These are phyloP conservation scores for Mesembryanthemum crystallinum DNA, from an alignment of 148 eudicot genomes.

Conservation along the genomic window DNA sequence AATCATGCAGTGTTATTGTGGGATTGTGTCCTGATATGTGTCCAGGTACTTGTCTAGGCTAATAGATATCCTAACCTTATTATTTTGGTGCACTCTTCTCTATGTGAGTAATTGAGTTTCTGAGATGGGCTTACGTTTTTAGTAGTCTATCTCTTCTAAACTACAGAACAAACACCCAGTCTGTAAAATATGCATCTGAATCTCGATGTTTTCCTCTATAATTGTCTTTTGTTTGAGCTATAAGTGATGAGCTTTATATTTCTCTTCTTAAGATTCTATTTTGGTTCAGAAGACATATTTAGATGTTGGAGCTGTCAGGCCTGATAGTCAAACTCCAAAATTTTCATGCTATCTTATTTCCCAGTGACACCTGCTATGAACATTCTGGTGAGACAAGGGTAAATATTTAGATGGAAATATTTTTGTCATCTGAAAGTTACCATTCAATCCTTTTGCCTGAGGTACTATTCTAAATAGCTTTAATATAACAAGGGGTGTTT, in stretches of 20 bases:
- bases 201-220: background rate
- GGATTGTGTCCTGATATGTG: slow-evolving; percentile 98
- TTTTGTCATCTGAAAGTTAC: background rate
- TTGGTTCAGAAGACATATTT: background rate
- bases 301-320: background rate
- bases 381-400: background rate
- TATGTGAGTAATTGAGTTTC: background rate
- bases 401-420: background rate
- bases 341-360: background rate
- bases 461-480: background rate
- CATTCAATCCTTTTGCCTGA: background rate
- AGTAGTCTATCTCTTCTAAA: background rate
- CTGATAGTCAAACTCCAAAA: background rate
- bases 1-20: slow-evolving; percentile 48
- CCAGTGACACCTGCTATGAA: background rate
- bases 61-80: background rate
- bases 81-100: background rate
- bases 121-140: background rate
- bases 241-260: background rate
- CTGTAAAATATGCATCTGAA: background rate
- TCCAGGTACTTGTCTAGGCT: slow-evolving; percentile 57
- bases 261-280: background rate
- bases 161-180: background rate
- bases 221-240: background rate
- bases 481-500: background rate